Evolutionary conservation across 495 filamentous ascomycete species (phyloP).

Genomic region (Penicillium taxi): DNA sequence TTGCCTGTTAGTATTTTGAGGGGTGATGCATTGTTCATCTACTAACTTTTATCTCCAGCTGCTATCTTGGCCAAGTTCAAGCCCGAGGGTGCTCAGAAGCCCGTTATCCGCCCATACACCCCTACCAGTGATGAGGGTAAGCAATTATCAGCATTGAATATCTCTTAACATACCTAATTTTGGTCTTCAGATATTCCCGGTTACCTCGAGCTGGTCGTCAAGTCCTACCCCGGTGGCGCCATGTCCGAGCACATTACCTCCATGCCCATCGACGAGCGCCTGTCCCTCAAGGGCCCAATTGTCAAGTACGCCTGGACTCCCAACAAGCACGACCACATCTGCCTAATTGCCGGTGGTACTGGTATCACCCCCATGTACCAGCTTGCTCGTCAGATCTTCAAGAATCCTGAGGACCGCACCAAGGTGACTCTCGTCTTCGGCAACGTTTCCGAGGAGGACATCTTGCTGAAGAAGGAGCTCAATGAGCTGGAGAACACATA

Average conservation of each 20-base stretch:
- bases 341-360: slow-evolving; percentile 88
- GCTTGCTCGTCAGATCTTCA: slow-evolving; percentile 77
- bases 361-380: slow-evolving; percentile 95
- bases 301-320: slow-evolving; percentile 85
- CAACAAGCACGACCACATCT: slow-evolving; percentile 94
- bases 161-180: neutral
- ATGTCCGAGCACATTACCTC: slow-evolving; percentile 86
- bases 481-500: slow-evolving; percentile 80
- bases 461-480: slow-evolving; percentile 77
- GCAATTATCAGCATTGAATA: slow-evolving; percentile 7
- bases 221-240: slow-evolving; percentile 79
- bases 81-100: slow-evolving; percentile 66
- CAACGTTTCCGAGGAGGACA: slow-evolving; percentile 78
- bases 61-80: slow-evolving; percentile 85
- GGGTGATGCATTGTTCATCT: neutral
- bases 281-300: slow-evolving; percentile 90
- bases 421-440: slow-evolving; percentile 93
- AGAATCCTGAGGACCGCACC: slow-evolving; percentile 90
- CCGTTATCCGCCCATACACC: slow-evolving; percentile 84
- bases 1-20: slow-evolving; percentile 63
- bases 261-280: slow-evolving; percentile 67
- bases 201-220: slow-evolving; percentile 82
- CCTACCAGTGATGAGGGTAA: slow-evolving; percentile 79
- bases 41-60: slow-evolving; percentile 33
- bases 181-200: slow-evolving; percentile 57